These are phyloP conservation scores for Auricularia cornea DNA, from an alignment of 768 basidiomycete genomes.

Conservation along the genomic window DNA sequence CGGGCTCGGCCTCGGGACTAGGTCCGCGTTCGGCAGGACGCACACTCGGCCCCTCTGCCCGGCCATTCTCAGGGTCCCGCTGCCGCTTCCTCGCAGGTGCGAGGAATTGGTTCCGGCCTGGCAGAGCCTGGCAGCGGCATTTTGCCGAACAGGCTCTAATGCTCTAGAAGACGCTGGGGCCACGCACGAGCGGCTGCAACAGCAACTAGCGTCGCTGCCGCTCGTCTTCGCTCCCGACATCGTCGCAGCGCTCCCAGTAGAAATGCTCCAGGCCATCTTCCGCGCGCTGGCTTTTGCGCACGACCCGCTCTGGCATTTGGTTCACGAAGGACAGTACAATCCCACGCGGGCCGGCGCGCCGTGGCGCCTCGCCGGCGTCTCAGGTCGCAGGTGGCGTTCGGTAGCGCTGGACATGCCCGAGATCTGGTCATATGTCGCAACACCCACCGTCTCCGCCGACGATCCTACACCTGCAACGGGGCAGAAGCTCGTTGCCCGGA, in stretches of 20 bases:
- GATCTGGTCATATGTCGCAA: background rate
- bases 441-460: too few relatives aligned
- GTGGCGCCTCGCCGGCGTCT: background rate
- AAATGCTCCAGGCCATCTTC: background rate
- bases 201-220: background rate
- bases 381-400: background rate
- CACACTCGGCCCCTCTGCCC: too few relatives aligned
- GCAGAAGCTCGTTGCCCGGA: background rate
- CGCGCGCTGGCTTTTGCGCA: background rate
- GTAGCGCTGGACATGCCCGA: background rate
- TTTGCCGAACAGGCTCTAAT: too few relatives aligned
- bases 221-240: background rate
- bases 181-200: background rate
- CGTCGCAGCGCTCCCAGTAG: background rate
- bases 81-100: too few relatives aligned
- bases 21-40: too few relatives aligned
- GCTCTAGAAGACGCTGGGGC: background rate
- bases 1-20: too few relatives aligned
- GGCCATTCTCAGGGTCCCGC: too few relatives aligned
- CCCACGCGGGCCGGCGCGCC: background rate
- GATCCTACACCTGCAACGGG: background rate
- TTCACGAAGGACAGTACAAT: background rate
- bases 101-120: too few relatives aligned
- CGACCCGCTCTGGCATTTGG: background rate
- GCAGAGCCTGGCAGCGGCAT: too few relatives aligned